Base-by-base conservation (phyloP, 768 basidiomycete species). In the Rubroboletus pulcherrimus region DNA sequence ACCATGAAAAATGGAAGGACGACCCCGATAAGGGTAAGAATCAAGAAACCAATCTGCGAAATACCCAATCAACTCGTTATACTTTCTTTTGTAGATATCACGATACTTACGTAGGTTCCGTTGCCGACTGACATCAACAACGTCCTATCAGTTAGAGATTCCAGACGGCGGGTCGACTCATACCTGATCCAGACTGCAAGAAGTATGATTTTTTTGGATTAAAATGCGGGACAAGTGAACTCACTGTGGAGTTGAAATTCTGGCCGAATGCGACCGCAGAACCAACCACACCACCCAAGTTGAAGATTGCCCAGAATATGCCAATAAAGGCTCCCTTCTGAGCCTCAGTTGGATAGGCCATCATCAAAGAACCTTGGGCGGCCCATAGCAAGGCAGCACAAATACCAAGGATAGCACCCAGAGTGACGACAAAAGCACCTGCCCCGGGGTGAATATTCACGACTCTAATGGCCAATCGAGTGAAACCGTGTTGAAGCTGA, bases 241-340 rank as follows among this genome's bases (percentile, higher is more conserved):
- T 39, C 57, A 85, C 86, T 62, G 66, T 78, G 12, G 82, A 84
- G 43, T 86, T 66, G 66, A 83, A 84, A 64, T 91, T 91, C 59
- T 82, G 77, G 0, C 82, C 91, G 42, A 92, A 77, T 10, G 89
- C 82, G 30, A 92, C 86, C 12, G 87, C 76, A 19, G 89, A 81
- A 24, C 91, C 90, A 44, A 93, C 83, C 42, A 93, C 87, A 44
- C 84, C 85, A 35, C 89, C 89, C 31, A 91, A 56, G 61, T 91
- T 91, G 75, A 93, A 91, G 59, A 92, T 87, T 39, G 81, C 74
- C 82, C 21, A 21, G 21, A 21, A 21, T 21, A 21, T 21, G 21
- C 21, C 21, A 21, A 21, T 21, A 21, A 21, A 74, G 55, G 69
- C 70, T 14, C 82, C 82, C 61, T 83, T 83, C 62, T 82, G 78